Base-by-base conservation (phyloP, 192 early-diverging fungal species). In the Coemansia sp. region DNA sequence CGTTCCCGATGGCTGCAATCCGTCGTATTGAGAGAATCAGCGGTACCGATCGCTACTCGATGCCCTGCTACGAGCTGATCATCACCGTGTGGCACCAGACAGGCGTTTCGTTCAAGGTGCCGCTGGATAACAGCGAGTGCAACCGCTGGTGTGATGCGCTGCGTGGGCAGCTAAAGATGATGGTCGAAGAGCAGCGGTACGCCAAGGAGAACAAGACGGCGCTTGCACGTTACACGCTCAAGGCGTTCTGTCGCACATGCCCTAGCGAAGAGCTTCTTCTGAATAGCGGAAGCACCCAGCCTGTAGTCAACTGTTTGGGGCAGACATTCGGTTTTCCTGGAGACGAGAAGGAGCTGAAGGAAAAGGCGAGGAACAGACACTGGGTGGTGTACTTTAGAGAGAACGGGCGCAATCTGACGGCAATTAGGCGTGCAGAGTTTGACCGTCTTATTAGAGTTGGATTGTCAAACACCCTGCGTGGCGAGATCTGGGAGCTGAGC, bases 401-500 rank as follows among this genome's bases (percentile, higher is more conserved):
- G 52, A 81, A 91, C 68, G 96, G 96, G 1, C 82, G 95, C 27
- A 94, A 98, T 53, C 72, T 98, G 71, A 96, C 93, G 2, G 70
- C 88, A 30, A 78, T 94, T 8, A 84, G 89, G 39, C 77, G 84
- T 0, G 81, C 93, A 3, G 93, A 88, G 46, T 96, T 94, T 76
- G 83, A 87, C 51, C 91, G 93, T 50, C 80, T 98, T n/a, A 86
- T 95, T 44, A 86, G 92, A 18, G 86, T 95, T 9, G 95, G 95
- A 5, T 77, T 98, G 38, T 91, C 93, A 7, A 93, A 94, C 66
- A 69, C 79, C 22, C 69, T 98, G 62, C 83, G 95, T 21, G 94
- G 93, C 27, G 95, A 98, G 70, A 84, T 95, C 23, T 98, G 95
- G 95, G 95, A 98, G 68, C 77, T 91, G 15, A 89, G 87, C 72